phyloP scores from a whole-genome alignment of 1,284 basidiomycete species.

The Malassezia dermatis region DNA sequence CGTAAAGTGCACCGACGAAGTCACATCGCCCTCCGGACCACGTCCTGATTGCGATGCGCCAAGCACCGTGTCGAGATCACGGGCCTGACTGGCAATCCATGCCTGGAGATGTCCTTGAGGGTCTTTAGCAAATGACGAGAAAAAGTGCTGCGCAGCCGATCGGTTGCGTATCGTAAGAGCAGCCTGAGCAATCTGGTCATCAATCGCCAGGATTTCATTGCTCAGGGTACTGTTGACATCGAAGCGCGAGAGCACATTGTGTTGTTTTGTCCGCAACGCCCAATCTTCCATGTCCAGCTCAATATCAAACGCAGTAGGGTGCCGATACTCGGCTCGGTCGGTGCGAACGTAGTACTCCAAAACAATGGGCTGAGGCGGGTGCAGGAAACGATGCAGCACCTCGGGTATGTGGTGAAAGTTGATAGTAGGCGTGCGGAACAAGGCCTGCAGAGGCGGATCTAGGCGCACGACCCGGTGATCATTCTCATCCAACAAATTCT shows the following conservation, averaged over 20 bases:
- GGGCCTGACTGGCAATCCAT: constrained; percentile 80
- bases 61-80: constrained; percentile 75
- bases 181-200: constrained; percentile 55
- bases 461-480: constrained; percentile 69
- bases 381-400: constrained; percentile 67
- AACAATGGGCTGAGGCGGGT: constrained; percentile 69
- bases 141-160: constrained; percentile 73
- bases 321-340: constrained; percentile 47
- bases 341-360: constrained; percentile 59
- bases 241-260: constrained; percentile 60
- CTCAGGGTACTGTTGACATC: constrained; percentile 55
- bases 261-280: constrained; percentile 63
- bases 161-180: constrained; percentile 63
- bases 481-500: constrained; percentile 77
- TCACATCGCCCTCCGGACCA: constrained; percentile 3
- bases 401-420: constrained; percentile 76
- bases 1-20: constrained; percentile 52
- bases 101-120: constrained; percentile 73
- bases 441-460: constrained; percentile 52
- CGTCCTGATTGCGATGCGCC: constrained; percentile 18
- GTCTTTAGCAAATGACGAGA: constrained; percentile 69
- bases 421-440: constrained; percentile 54
- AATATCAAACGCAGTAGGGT: constrained; percentile 64
- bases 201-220: constrained; percentile 63
- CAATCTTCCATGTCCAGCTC: constrained; percentile 81